Percentiles rank a stretch among this genome's conserved stretches.
These are phyloP conservation scores for Ganoderma lucidum DNA, from an alignment of 1,284 basidiomycete species.

Conservation along the genomic window DNA sequence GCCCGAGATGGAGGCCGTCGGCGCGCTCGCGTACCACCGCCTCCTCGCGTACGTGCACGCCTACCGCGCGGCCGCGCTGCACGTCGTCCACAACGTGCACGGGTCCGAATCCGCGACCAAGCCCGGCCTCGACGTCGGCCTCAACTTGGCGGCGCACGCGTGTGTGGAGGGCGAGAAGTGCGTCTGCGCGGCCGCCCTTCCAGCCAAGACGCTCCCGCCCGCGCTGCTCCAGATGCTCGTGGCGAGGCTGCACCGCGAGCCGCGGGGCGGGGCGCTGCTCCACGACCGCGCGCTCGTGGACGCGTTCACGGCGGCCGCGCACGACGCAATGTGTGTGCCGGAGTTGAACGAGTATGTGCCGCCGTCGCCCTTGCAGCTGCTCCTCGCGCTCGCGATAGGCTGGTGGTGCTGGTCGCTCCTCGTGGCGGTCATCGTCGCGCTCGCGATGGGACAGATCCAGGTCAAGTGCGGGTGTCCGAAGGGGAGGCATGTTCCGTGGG, in stretches of 20 bases:
- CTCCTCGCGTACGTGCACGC: not conserved
- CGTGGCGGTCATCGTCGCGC: not conserved
- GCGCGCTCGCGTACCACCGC: slow-evolving; percentile 1
- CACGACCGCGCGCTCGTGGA: not conserved
- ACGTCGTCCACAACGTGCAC: not conserved
- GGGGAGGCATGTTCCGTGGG: not conserved
- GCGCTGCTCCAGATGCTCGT: not conserved
- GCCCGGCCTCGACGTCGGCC: no score
- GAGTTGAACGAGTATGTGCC: not conserved
- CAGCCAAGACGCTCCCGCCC: not conserved
- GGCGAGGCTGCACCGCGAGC: not conserved
- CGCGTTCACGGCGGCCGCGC: not conserved
- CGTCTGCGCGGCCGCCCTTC: not conserved
- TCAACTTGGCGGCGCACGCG: not conserved
- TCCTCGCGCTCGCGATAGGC: not conserved
- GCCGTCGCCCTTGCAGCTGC: not conserved
- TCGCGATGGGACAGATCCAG: not conserved
- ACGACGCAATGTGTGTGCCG: not conserved
- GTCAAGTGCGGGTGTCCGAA: not conserved
- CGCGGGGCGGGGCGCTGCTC: not conserved
- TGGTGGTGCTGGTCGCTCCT: slow-evolving; percentile 6
- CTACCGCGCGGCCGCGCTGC: not conserved
- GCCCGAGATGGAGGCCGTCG: slow-evolving; percentile 2
- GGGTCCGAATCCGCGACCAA: not conserved
- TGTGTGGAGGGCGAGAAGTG: not conserved